Evolutionary conservation across 2,329 filamentous ascomycete species (phyloP).

Genomic region (Aspergillus transmontanensis): DNA sequence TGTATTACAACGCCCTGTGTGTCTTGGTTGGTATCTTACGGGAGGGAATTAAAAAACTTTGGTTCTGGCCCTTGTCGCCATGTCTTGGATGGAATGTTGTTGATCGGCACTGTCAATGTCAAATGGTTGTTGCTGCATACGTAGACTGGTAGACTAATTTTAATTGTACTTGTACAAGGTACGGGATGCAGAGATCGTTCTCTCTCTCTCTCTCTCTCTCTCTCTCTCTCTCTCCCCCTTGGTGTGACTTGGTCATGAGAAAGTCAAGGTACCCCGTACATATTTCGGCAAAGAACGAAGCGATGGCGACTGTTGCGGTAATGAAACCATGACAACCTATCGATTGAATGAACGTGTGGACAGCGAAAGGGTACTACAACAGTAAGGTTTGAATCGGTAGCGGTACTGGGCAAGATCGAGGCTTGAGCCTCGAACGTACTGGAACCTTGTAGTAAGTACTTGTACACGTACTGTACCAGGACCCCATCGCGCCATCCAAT

Average conservation of each 20-base stretch:
- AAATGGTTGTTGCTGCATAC: neutral
- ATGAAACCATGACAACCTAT: neutral
- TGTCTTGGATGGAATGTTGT: slow-evolving; percentile 1
- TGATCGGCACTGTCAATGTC: neutral
- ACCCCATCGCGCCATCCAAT: neutral
- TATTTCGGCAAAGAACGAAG: neutral
- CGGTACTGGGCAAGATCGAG: slow-evolving; percentile 1
- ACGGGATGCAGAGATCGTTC: neutral
- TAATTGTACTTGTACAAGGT: neutral
- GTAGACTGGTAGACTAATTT: neutral
- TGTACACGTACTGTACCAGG: slow-evolving; percentile 1
- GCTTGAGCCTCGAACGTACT: slow-evolving; percentile 8
- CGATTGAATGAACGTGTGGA: neutral
- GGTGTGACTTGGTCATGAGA: neutral
- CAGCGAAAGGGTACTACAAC: neutral
- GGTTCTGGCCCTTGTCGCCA: neutral
- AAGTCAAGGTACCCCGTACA: neutral
- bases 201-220: neutral
- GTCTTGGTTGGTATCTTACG: neutral
- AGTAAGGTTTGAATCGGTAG: neutral
- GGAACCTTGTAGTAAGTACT: neutral
- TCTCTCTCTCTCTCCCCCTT: neutral
- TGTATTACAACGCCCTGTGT: neutral
- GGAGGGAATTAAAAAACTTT: neutral
- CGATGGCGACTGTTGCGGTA: neutral